Evolutionary conservation across 2,329 filamentous ascomycete species (phyloP).

Genomic region (Periconia digitata): DNA sequence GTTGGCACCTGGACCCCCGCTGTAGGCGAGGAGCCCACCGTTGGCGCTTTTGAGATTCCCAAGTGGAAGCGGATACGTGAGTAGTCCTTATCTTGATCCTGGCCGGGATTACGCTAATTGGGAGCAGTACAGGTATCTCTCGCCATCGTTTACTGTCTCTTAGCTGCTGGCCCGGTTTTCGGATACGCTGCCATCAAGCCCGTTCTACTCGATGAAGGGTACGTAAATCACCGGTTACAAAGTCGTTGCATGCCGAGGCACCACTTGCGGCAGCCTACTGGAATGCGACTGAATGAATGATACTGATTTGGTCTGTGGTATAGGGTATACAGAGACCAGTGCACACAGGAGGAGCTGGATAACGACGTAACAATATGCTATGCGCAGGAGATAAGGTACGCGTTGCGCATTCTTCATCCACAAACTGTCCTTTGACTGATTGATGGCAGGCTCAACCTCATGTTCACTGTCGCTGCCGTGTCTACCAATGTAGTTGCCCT

Average conservation of each 20-base stretch:
- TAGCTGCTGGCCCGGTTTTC: constrained; percentile 64
- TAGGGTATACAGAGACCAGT: constrained; percentile 41
- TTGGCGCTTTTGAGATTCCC: constrained; percentile 58
- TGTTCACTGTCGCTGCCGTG: constrained; percentile 90
- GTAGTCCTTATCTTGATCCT: neutral
- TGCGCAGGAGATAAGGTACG: constrained; percentile 41
- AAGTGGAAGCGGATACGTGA: constrained; percentile 56
- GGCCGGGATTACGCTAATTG: constrained; percentile 15
- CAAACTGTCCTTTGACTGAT: constrained; percentile 53
- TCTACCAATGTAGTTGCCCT: constrained; percentile 85
- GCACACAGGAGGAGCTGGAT: constrained; percentile 40
- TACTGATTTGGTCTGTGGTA: no score
- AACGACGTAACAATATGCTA: constrained; percentile 39
- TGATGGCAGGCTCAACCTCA: constrained; percentile 73
- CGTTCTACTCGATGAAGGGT: constrained; percentile 39
- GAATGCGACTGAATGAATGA: no score
- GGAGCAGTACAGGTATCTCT: constrained; percentile 66
- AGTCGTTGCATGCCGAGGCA: no score
- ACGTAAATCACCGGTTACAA: no score
- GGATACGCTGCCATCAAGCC: constrained; percentile 47
- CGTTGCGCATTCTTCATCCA: constrained; percentile 67
- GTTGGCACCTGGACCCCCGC: constrained; percentile 49
- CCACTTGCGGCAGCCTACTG: no score
- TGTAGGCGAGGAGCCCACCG: constrained; percentile 42
- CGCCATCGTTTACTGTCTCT: constrained; percentile 71